Conservation (phyloP, 768 basidiomycete genomes). For the Mrakia gelida region DNA sequence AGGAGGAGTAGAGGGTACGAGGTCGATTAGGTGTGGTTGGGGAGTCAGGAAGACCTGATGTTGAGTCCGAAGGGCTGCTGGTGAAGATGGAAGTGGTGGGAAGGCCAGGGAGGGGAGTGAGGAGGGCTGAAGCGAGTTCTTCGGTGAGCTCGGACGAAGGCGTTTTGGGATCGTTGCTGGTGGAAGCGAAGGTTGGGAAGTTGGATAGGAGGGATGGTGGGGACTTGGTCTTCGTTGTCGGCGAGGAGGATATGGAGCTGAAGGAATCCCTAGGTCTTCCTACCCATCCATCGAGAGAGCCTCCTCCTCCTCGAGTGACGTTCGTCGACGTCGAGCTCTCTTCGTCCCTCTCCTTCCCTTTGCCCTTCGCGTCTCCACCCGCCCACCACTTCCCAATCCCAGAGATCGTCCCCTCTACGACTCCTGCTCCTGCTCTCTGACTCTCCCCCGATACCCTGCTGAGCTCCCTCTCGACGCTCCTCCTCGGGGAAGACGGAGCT, state of each 20-base stretch:
- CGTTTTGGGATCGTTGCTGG: neutral
- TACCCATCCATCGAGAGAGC: neutral
- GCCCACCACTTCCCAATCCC: slow-evolving; percentile 9
- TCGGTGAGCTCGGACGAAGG: neutral
- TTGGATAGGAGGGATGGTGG: slow-evolving; percentile 1
- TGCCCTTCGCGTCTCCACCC: slow-evolving; percentile 4
- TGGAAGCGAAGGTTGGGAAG: neutral
- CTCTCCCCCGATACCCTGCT: neutral
- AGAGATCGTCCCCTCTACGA: neutral
- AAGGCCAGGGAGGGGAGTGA: neutral
- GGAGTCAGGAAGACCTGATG: neutral
- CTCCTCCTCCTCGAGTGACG: neutral
- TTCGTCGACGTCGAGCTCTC: neutral
- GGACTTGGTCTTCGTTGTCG: neutral
- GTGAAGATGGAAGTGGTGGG: neutral
- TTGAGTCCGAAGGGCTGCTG: neutral
- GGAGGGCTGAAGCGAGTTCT: neutral
- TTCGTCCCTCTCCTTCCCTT: slow-evolving; percentile 11
- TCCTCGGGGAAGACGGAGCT: neutral
- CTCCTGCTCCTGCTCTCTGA: neutral
- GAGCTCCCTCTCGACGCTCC: neutral
- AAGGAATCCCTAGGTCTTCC: neutral
- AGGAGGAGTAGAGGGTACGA: neutral
- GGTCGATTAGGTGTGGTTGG: neutral
- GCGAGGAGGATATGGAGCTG: neutral